Evolutionary conservation across 768 basidiomycete genomes (phyloP).

Genomic region (Kwoniella bestiolae): DNA sequence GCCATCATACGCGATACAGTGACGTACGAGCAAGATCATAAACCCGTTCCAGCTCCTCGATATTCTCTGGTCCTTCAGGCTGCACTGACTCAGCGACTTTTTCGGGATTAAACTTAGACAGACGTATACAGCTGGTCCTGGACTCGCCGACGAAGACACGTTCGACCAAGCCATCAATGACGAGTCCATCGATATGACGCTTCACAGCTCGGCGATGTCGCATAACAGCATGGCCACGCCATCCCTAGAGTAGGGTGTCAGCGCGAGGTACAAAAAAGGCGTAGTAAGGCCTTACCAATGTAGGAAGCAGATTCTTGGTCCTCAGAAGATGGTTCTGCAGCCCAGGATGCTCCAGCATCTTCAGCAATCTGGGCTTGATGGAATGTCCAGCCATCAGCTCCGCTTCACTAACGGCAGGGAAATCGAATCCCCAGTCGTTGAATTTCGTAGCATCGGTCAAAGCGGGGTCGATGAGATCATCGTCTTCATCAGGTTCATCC

Average conservation of each 20-base stretch:
- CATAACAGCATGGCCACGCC: slow-evolving; percentile 17
- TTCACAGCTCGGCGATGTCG: slow-evolving; percentile 37
- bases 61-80: not conserved
- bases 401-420: slow-evolving; percentile 33
- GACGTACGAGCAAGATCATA: slow-evolving; percentile 20
- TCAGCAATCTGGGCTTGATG: slow-evolving; percentile 41
- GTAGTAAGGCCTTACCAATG: slow-evolving; percentile 31
- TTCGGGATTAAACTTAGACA: slow-evolving; percentile 48
- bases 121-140: slow-evolving; percentile 32
- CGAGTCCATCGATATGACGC: slow-evolving; percentile 31
- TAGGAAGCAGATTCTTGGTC: slow-evolving; percentile 25
- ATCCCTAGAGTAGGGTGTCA: slow-evolving; percentile 29
- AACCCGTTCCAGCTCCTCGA: not conserved
- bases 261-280: not conserved
- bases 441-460: not conserved
- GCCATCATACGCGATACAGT: not conserved
- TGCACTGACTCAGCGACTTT: not conserved
- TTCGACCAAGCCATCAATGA: slow-evolving; percentile 40
- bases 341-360: slow-evolving; percentile 42
- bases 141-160: slow-evolving; percentile 33
- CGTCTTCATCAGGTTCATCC: slow-evolving; percentile 17
- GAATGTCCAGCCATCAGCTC: slow-evolving; percentile 43
- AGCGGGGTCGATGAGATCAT: not conserved
- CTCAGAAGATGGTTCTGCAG: slow-evolving; percentile 45
- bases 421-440: slow-evolving; percentile 25